These are phyloP conservation scores for Jamesozyma rosinii DNA, from an alignment of 805 yeast genomes.

Conservation along the genomic window DNA sequence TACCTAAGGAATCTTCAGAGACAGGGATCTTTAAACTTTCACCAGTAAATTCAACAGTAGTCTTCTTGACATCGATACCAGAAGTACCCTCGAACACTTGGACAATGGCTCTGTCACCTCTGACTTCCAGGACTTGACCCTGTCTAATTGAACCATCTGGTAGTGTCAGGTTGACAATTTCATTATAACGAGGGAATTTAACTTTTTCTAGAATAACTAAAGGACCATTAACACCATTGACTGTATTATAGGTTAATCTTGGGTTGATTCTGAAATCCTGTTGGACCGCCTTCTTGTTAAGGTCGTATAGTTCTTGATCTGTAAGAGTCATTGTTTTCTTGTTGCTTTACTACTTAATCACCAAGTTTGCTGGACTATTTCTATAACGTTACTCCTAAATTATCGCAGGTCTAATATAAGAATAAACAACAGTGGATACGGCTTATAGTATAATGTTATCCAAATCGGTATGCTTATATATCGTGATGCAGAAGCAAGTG, in stretches of 20 bases:
- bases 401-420: background rate
- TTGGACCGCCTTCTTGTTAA: slow-evolving; percentile 86
- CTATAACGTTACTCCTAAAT: no score
- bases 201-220: slow-evolving; percentile 83
- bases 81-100: slow-evolving; percentile 99
- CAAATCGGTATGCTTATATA: no score
- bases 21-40: slow-evolving; percentile 87
- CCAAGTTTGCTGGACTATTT: no score
- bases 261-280: slow-evolving; percentile 89
- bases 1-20: slow-evolving; percentile 93
- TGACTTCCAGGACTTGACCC: slow-evolving; percentile 96
- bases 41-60: slow-evolving; percentile 95
- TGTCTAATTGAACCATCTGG: slow-evolving; percentile 94
- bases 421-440: background rate
- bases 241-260: slow-evolving; percentile 87
- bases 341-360: background rate
- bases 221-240: slow-evolving; percentile 97
- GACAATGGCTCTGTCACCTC: slow-evolving; percentile 93
- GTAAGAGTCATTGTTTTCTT: slow-evolving; percentile 22
- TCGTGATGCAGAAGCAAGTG: no score
- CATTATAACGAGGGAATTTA: slow-evolving; percentile 85
- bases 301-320: slow-evolving; percentile 44
- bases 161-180: slow-evolving; percentile 89
- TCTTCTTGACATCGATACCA: slow-evolving; percentile 96
- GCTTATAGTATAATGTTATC: background rate